Evolutionary conservation across 805 yeast species (phyloP).

Genomic region (Wickerhamomyces kurtzmanii): DNA sequence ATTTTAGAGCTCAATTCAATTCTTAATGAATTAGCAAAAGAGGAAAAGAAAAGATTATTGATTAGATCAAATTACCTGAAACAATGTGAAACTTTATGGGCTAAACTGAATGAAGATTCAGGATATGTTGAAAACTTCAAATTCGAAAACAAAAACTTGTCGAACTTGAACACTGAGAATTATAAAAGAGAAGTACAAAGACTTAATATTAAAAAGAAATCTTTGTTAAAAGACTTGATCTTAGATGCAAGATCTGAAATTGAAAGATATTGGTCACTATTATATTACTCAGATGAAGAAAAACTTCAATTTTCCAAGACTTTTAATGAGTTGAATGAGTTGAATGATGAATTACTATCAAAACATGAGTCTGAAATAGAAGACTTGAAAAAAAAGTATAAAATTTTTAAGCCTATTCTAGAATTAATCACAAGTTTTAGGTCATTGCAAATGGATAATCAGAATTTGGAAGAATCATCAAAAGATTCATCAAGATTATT

Average conservation of each 20-base stretch:
- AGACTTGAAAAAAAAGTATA: conserved; percentile 37
- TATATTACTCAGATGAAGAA: conserved; percentile 49
- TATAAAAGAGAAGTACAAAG: conserved; percentile 48
- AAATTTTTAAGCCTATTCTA: conserved; percentile 44
- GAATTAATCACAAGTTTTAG: conserved; percentile 44
- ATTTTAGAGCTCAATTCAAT: neutral
- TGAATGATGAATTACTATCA: conserved; percentile 50
- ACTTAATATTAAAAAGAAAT: conserved; percentile 48
- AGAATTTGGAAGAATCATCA: conserved; percentile 54
- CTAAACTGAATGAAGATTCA: conserved; percentile 38
- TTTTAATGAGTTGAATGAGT: conserved; percentile 27
- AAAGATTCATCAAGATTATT: conserved; percentile 74
- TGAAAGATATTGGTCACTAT: conserved; percentile 46
- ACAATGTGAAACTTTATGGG: conserved; percentile 46
- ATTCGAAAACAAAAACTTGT: conserved; percentile 32
- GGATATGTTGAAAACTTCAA: conserved; percentile 30
- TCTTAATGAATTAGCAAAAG: conserved; percentile 6
- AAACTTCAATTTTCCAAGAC: conserved; percentile 34
- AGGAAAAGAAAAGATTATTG: conserved; percentile 23
- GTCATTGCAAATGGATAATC: conserved; percentile 48
- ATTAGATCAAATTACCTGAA: conserved; percentile 20
- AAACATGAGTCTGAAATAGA: conserved; percentile 57
- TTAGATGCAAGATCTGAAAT: conserved; percentile 51
- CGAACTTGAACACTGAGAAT: conserved; percentile 34
- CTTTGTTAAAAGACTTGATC: conserved; percentile 61